Evolutionary conservation across 768 basidiomycete species (phyloP).

Genomic region (Solioccasus polychromus): DNA sequence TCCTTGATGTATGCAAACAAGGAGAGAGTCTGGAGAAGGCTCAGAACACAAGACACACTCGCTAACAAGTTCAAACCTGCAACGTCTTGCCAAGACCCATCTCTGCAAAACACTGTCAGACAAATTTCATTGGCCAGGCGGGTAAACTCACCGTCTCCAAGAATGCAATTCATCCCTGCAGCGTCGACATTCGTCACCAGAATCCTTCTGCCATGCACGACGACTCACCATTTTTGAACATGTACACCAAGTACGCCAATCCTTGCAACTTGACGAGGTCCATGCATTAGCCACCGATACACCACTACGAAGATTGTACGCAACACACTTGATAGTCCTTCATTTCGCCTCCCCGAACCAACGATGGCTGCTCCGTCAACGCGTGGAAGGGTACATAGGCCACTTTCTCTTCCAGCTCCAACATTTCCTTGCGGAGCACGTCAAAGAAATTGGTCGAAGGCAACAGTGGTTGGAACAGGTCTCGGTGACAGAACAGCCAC

Average conservation of each 20-base stretch:
- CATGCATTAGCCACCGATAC: neutral
- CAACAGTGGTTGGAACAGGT: conserved; percentile 47
- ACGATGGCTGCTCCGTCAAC: conserved; percentile 45
- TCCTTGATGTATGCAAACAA: conserved; percentile 70
- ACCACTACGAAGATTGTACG: neutral
- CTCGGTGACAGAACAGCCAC: conserved; percentile 45
- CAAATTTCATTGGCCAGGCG: too few relatives aligned
- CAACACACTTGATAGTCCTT: conserved; percentile 65
- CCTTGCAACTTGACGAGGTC: conserved; percentile 46
- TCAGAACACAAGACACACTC: conserved; percentile 3
- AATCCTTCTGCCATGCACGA: neutral
- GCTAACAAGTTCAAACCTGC: conserved; percentile 36
- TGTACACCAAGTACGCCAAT: conserved; percentile 59
- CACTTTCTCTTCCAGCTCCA: conserved; percentile 26
- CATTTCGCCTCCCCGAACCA: conserved; percentile 56
- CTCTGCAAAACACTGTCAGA: conserved; percentile 27
- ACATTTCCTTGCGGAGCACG: conserved; percentile 30
- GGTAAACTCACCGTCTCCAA: conserved; percentile 57
- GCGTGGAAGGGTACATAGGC: conserved; percentile 37
- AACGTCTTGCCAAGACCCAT: conserved; percentile 69
- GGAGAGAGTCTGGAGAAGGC: conserved; percentile 44
- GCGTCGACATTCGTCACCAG: neutral
- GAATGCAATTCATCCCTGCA: conserved; percentile 63
- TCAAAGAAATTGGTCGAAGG: conserved; percentile 41
- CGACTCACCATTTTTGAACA: conserved; percentile 61